These are phyloP conservation scores for Eucalyptus curtisii DNA, from an alignment of 345 rosid species.

Conservation along the genomic window DNA sequence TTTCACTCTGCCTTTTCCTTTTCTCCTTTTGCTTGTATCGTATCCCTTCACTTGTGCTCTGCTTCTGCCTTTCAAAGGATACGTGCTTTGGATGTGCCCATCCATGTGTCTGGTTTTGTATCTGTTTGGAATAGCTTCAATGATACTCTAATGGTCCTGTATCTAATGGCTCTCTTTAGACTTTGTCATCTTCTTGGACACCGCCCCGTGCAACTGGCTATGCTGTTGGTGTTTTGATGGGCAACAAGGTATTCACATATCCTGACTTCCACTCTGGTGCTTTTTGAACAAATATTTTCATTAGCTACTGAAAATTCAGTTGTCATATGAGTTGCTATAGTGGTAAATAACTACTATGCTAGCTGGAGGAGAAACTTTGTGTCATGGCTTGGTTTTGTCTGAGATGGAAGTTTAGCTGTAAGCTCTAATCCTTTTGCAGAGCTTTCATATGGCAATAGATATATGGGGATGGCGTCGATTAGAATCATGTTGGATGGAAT, in stretches of 20 bases:
- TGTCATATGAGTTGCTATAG: neutral
- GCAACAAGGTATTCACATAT: slow-evolving; percentile 50
- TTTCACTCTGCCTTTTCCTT: neutral
- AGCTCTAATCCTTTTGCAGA: neutral
- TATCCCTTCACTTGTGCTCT: neutral
- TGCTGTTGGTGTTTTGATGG: slow-evolving; percentile 69
- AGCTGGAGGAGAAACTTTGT: neutral
- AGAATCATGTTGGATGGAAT: neutral
- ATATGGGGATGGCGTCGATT: neutral
- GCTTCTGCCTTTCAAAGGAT: neutral
- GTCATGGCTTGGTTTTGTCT: neutral
- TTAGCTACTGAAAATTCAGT: neutral
- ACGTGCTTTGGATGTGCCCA: neutral
- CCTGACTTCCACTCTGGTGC: neutral
- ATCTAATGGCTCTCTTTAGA: slow-evolving; percentile 16
- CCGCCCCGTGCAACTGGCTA: slow-evolving; percentile 29
- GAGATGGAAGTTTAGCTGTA: neutral
- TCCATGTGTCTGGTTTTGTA: neutral
- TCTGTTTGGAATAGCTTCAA: neutral
- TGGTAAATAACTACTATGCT: neutral
- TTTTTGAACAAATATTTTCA: neutral
- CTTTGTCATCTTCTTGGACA: slow-evolving; percentile 44
- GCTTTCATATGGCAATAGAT: neutral
- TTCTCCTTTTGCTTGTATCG: neutral
- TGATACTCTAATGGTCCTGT: neutral